phyloP scores from a whole-genome alignment of 2,329 filamentous ascomycete genomes.

The Stachybotrys chlorohalonatus region DNA sequence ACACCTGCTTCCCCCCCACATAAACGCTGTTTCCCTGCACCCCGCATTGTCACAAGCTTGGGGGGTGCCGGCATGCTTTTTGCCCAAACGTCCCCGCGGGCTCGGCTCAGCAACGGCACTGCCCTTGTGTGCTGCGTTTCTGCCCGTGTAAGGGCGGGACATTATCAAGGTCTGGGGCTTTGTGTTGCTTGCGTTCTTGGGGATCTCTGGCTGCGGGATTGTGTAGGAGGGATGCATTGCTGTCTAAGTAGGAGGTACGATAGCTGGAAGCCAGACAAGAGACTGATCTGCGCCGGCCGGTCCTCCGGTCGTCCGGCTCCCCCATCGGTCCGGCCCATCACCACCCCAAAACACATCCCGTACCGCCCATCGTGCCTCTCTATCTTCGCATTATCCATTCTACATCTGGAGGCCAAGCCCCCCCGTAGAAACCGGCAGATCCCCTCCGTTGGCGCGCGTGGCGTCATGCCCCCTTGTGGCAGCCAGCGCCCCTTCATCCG shows the following conservation, averaged over 20 bases:
- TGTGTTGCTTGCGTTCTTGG: too few relatives aligned
- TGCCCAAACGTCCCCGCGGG: not conserved
- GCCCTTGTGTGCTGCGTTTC: not conserved
- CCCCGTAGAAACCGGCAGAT: not conserved
- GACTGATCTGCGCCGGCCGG: not conserved
- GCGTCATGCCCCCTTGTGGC: not conserved
- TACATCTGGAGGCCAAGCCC: not conserved
- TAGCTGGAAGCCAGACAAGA: too few relatives aligned
- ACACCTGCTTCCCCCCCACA: not conserved
- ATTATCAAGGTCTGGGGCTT: too few relatives aligned
- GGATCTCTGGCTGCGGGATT: too few relatives aligned
- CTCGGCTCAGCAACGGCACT: not conserved
- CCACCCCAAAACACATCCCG: not conserved
- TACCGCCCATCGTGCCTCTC: not conserved
- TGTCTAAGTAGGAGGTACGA: too few relatives aligned
- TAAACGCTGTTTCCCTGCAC: not conserved
- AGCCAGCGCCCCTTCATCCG: not conserved
- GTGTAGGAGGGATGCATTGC: too few relatives aligned
- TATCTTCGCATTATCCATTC: not conserved
- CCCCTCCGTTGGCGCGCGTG: not conserved
- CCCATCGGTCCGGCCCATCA: not conserved
- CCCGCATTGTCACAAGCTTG: not conserved
- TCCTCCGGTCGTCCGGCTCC: not conserved
- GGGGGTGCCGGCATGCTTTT: not conserved
- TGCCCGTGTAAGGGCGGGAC: too few relatives aligned